A percentile compares a stretch with the other conserved stretches of the same genome.
phyloP scores from a whole-genome alignment of 139 green algal genomes.

The Marvania coccoides region DNA sequence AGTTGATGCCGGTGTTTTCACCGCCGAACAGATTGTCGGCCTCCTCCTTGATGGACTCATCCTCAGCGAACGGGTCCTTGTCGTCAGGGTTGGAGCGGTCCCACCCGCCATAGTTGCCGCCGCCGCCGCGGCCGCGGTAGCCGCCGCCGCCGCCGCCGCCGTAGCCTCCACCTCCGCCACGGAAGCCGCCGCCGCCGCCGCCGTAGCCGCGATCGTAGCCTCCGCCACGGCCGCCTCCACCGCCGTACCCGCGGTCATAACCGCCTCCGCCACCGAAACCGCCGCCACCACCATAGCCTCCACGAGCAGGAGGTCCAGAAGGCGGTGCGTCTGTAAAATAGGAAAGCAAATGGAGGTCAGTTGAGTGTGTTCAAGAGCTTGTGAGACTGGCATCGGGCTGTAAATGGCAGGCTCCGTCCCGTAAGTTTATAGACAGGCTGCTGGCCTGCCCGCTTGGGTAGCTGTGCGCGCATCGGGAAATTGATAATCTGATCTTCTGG shows the following conservation, averaged over 20 bases:
- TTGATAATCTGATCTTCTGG: no score
- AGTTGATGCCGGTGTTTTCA: conserved; percentile 98
- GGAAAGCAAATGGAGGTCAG: no score
- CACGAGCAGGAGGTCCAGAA: neutral
- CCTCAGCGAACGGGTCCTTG: conserved; percentile 50
- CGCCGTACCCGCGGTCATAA: conserved; percentile 12
- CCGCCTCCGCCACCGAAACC: conserved; percentile 20
- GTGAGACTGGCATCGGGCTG: no score
- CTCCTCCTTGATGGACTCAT: conserved; percentile 52
- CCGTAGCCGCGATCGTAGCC: conserved; percentile 11
- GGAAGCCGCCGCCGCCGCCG: conserved; percentile 5
- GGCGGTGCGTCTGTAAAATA: no score
- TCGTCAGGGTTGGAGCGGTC: conserved; percentile 26
- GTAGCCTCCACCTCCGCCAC: conserved; percentile 15
- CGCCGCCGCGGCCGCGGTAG: conserved; percentile 28
- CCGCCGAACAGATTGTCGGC: conserved; percentile 60
- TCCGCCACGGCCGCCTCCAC: conserved; percentile 16
- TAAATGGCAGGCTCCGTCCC: no score
- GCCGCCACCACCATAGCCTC: conserved; percentile 7
- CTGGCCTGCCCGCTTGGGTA: no score
- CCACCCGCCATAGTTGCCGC: conserved; percentile 31
- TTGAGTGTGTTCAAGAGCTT: no score
- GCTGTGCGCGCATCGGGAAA: no score
- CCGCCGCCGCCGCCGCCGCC: conserved; percentile 11
- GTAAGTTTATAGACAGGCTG: no score